These are phyloP conservation scores for Yamadazyma sp. DNA, from an alignment of 805 yeast species.

Conservation along the genomic window DNA sequence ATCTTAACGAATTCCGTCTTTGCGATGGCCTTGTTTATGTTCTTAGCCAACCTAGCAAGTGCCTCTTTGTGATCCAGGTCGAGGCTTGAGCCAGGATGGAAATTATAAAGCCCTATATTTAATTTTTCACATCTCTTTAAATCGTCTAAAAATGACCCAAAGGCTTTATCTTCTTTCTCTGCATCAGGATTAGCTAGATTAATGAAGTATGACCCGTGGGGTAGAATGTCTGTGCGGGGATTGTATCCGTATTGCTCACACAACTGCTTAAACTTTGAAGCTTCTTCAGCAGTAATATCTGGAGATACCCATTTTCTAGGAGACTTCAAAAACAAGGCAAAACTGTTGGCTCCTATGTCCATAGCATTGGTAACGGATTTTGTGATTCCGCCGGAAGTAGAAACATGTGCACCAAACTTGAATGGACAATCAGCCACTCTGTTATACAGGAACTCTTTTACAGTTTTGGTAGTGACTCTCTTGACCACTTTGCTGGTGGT, in stretches of 20 bases:
- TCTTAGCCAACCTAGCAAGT: conserved; percentile 66
- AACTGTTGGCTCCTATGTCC: conserved; percentile 67
- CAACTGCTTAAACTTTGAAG: conserved; percentile 57
- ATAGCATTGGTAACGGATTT: conserved; percentile 57
- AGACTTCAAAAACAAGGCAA: conserved; percentile 87
- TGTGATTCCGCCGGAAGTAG: conserved; percentile 78
- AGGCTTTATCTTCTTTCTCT: conserved; percentile 75
- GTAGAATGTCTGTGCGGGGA: conserved; percentile 76
- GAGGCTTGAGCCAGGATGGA: conserved; percentile 90
- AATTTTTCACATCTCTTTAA: conserved; percentile 81
- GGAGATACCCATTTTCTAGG: conserved; percentile 93
- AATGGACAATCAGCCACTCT: conserved; percentile 16
- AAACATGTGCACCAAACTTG: conserved; percentile 89
- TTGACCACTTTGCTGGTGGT: conserved; percentile 9
- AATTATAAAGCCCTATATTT: conserved; percentile 81
- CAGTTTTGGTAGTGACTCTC: conserved; percentile 4
- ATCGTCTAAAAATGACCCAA: conserved; percentile 80
- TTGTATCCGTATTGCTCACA: conserved; percentile 67
- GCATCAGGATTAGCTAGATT: conserved; percentile 88
- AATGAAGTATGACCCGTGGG: conserved; percentile 94
- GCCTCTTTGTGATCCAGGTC: conserved; percentile 66
- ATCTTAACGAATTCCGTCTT: conserved; percentile 80
- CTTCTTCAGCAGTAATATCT: conserved; percentile 65
- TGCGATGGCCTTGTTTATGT: conserved; percentile 73
- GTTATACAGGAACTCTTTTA: conserved; percentile 19